These are phyloP conservation scores for Epichloe sylvatica DNA, from an alignment of 2,329 filamentous ascomycete species.

Conservation along the genomic window DNA sequence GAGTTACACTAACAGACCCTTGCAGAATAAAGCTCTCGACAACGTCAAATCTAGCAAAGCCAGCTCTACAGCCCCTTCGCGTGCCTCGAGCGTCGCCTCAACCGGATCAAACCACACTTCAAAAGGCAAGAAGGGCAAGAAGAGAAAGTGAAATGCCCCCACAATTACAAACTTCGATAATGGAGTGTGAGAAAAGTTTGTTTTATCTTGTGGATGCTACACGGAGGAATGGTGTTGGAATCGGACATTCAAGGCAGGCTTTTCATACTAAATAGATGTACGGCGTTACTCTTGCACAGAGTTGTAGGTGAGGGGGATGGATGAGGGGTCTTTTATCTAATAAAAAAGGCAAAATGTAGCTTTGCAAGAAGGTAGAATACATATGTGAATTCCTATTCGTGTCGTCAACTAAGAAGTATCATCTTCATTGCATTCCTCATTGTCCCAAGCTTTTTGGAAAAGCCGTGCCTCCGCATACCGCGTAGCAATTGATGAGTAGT, in stretches of 20 bases:
- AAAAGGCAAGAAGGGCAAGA: constrained; percentile 29
- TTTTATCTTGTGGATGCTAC: neutral
- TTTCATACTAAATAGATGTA: neutral
- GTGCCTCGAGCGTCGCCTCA: constrained; percentile 79
- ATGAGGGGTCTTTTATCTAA: neutral
- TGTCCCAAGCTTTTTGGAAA: no score
- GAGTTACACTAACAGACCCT: constrained; percentile 1
- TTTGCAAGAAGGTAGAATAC: neutral
- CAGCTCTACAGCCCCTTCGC: constrained; percentile 62
- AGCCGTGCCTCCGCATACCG: no score
- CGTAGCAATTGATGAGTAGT: neutral
- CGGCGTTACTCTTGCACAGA: constrained; percentile 7
- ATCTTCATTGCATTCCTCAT: no score
- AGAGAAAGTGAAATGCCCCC: constrained; percentile 16
- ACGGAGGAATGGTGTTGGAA: neutral
- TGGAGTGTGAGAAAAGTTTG: neutral
- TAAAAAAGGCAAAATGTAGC: neutral
- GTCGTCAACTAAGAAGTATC: no score
- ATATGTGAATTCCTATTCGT: neutral
- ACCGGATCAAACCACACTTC: constrained; percentile 42
- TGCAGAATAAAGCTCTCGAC: constrained; percentile 84
- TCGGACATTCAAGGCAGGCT: neutral
- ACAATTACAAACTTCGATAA: neutral
- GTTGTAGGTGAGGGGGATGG: neutral
- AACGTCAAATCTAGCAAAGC: constrained; percentile 71